Conservation (phyloP, 345 rosid species). For the Pistacia atlantica region DNA sequence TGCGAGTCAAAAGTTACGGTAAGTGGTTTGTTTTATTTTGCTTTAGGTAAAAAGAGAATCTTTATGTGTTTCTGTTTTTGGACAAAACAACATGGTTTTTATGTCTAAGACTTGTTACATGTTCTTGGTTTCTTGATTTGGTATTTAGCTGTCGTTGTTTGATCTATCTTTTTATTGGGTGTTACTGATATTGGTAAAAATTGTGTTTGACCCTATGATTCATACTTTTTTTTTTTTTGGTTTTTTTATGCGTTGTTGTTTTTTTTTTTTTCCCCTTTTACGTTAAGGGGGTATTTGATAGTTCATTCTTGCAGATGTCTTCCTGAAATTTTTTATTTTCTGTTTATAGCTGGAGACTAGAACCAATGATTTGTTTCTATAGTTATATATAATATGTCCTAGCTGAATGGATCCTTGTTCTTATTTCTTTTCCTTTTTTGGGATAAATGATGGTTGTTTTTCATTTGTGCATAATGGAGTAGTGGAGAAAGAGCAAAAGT, state of each 20-base stretch:
- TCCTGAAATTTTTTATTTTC: conserved; percentile 5
- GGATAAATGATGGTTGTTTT: background rate
- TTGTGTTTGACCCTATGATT: background rate
- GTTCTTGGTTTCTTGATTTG: conserved; percentile 11
- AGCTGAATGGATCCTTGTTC: background rate
- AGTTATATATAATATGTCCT: background rate
- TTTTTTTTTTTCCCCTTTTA: background rate
- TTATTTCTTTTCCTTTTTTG: background rate
- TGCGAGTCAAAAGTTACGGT: conserved; percentile 55
- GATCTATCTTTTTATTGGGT: conserved; percentile 4
- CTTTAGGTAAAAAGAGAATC: background rate
- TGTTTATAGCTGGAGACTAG: background rate
- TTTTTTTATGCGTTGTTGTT: too few species aligned
- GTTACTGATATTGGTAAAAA: conserved; percentile 5
- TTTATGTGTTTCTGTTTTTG: background rate
- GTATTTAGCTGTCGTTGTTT: background rate
- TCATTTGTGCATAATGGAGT: background rate
- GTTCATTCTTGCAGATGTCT: background rate
- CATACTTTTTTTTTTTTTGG: background rate
- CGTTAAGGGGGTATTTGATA: background rate
- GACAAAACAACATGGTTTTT: background rate
- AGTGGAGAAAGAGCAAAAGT: background rate
- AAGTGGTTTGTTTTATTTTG: conserved; percentile 13
- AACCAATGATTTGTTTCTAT: background rate
- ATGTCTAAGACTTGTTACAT: conserved; percentile 2